Percentiles rank a stretch among this genome's conserved stretches.
These are phyloP conservation scores for Pichia sp. DNA, from an alignment of 1,139 yeast genomes.

Conservation along the genomic window DNA sequence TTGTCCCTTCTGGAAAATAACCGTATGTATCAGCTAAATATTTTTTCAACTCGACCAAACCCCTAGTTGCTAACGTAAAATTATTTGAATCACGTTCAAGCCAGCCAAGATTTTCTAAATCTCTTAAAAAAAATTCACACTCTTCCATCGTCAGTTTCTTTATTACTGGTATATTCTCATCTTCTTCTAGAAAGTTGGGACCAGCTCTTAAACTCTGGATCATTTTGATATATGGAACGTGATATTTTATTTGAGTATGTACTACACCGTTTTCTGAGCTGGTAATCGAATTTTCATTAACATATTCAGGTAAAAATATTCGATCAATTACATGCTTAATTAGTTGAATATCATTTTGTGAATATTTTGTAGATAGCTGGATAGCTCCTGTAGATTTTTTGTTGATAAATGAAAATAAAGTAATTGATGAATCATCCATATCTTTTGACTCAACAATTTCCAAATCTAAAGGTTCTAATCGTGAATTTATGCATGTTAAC, in stretches of 20 bases:
- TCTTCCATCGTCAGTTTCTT: slow-evolving; percentile 21
- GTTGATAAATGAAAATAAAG: slow-evolving; percentile 39
- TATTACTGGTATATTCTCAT: slow-evolving; percentile 15
- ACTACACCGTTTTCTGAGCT: background rate
- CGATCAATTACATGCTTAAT: slow-evolving; percentile 45
- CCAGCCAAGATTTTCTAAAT: slow-evolving; percentile 51
- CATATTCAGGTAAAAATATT: slow-evolving; percentile 25
- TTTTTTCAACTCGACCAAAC: slow-evolving; percentile 42
- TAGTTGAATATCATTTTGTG: slow-evolving; percentile 43
- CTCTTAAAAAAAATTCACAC: slow-evolving; percentile 32
- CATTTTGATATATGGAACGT: slow-evolving; percentile 15
- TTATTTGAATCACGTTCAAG: slow-evolving; percentile 29
- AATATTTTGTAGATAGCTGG: slow-evolving; percentile 37
- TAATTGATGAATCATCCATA: slow-evolving; percentile 31
- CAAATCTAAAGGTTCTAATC: slow-evolving; percentile 38
- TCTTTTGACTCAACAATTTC: slow-evolving; percentile 36
- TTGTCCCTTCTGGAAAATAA: slow-evolving; percentile 33
- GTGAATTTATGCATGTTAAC: slow-evolving; percentile 21
- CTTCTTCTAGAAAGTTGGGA: background rate
- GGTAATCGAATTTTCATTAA: background rate
- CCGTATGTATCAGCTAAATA: slow-evolving; percentile 39
- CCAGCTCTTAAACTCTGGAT: slow-evolving; percentile 9
- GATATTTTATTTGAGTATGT: slow-evolving; percentile 6
- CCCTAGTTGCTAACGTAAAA: slow-evolving; percentile 34
- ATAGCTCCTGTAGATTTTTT: slow-evolving; percentile 36